Evolutionary conservation across 1,139 yeast genomes (phyloP), one percentile per base, ranked within the genome.

Genomic region (Debaryomycetaceae sp.): DNA sequence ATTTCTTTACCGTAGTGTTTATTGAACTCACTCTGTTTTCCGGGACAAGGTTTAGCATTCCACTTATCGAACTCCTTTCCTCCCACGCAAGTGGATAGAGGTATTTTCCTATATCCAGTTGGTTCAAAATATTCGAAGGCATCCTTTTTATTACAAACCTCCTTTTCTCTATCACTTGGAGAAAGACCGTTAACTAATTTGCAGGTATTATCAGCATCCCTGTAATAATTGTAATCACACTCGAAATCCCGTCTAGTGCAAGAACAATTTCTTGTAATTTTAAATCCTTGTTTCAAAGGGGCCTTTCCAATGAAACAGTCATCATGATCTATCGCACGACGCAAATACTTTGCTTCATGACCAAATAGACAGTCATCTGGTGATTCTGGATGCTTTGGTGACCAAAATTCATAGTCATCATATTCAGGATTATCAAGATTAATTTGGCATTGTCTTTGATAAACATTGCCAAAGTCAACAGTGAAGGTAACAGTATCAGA

Each of bases 211-310:
- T 89, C 97, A 1, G 58, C 55, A 30, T 80, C 82, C 46, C 84
- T 77, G 44, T 62, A 78, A 59, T 70, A 91, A 62, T 91, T 91
- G 67, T 80, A 87, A 58, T 92, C 98, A 74, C 99, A 92, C 63
- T 92, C 99, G 55, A 72, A 94, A 61, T 92, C 99, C 42, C 79
- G 75, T 60, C 96, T 78, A 0, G 94, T 76, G 66, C 99, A 92
- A 1, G 84, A 56, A 64, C 99, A 92, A 58, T 87, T 83, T 49
- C 78, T 72, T 13, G 75, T 63, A 15, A 78, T 67, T 49, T 73
- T 75, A 56, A 73, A 77, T 0, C 87, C 89, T 38, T 78, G 73
- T n/a, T 69, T 61, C 40, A 87, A 64, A 30, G 89, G 87, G 1
- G 86, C 84, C 51, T 74, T 76, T 13, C 97, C 97, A 51, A 92